These are phyloP conservation scores for Claviceps monticola DNA, from an alignment of 2,329 filamentous ascomycete species.

Conservation along the genomic window DNA sequence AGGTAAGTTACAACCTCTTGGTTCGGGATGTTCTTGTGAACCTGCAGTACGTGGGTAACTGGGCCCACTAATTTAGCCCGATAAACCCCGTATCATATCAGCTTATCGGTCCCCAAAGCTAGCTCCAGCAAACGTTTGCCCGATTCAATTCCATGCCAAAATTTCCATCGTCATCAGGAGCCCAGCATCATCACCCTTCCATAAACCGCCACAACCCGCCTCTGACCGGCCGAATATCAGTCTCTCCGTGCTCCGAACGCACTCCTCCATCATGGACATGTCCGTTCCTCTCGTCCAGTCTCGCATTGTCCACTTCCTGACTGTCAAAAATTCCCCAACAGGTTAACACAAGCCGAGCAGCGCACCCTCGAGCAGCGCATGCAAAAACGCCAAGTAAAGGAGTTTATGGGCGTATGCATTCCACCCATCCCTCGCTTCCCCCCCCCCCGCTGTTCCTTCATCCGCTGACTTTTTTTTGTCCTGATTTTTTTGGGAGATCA, in stretches of 20 bases:
- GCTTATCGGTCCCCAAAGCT: background rate
- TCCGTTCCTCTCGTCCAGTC: background rate
- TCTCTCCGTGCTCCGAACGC: background rate
- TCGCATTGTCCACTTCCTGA: too few species aligned
- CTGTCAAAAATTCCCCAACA: conserved; percentile 10
- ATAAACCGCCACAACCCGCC: background rate
- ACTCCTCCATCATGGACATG: conserved; percentile 7
- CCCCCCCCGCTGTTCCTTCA: background rate
- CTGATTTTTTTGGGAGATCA: background rate
- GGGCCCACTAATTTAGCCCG: too few species aligned
- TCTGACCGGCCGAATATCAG: conserved; percentile 1
- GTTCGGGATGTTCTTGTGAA: too few species aligned
- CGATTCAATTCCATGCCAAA: conserved; percentile 9
- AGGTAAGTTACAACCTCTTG: too few species aligned
- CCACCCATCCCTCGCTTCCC: conserved; percentile 12
- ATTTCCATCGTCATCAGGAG: conserved; percentile 13
- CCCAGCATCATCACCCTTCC: background rate
- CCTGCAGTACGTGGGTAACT: too few species aligned
- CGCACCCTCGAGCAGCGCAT: conserved; percentile 88
- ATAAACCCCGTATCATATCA: background rate
- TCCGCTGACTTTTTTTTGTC: background rate
- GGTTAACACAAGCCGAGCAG: conserved; percentile 67
- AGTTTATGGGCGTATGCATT: conserved; percentile 89
- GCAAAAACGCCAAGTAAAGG: conserved; percentile 97
- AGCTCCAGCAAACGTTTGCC: background rate